Evolutionary conservation across 2,329 filamentous ascomycete species (phyloP), one percentile per base, ranked within the genome.

Genomic region (Diaporthe capsici): DNA sequence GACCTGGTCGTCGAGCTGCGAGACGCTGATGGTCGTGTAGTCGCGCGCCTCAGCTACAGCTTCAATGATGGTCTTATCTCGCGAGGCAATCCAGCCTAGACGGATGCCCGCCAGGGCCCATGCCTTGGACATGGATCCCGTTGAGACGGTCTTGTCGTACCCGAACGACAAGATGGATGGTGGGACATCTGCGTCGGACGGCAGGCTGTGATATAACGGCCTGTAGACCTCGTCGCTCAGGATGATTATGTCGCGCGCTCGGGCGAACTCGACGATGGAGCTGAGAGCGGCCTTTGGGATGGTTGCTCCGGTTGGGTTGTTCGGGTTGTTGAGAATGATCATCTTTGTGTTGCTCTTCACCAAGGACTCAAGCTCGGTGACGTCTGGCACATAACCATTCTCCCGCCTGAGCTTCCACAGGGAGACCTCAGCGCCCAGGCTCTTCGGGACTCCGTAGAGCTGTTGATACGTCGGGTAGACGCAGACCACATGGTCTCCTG

Each of bases 381-480:
- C 82, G 77, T 95, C 88, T 0, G 94, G 91, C 9, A 93, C 84
- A 86, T 93, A 97, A 22, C 89, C 88, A 67, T 94, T 89, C 31
- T 91, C 87, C 53, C 90, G 87, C 67, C 88, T 89, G 12, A 95
- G 87, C 81, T 90, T 91, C 95, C 95, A 98, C 15, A 96, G 83
- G 57, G 92, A 92, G 22, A 97, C 93, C 75, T 94, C 90, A 1
- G 94, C 94, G 0, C 95, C 95, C 7, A 97, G 85, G 51, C 92
- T 93, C 78, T 88, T 87, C 0, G 95, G 94, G 0, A 97, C 90
- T 13, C 91, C 87, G 81, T 96, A 97, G 1, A 98, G 88, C 80
- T 97, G 94, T 82, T 97, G 94, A 80, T 97, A 97, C 0, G 94
- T 96, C 17, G 95, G 95, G 81, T 95, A 94, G 75, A 97, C 94